These are phyloP conservation scores for Mycena metata DNA, from an alignment of 768 basidiomycete species.

Conservation along the genomic window DNA sequence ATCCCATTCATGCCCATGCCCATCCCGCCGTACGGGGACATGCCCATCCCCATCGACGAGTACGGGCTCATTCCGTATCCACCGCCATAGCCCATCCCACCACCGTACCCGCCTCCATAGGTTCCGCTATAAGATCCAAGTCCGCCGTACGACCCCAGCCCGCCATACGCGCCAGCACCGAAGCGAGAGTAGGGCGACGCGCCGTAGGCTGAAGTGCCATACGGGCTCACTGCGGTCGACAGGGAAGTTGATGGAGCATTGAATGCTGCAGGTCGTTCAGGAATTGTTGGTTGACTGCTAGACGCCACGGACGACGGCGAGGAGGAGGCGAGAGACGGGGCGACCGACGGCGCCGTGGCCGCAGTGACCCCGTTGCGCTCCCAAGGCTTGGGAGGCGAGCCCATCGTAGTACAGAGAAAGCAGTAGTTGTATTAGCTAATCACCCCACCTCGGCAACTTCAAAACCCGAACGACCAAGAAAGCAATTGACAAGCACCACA, in stretches of 20 bases:
- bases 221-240: conserved; percentile 54
- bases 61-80: conserved; percentile 41
- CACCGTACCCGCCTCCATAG: conserved; percentile 52
- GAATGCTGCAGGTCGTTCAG: conserved; percentile 74
- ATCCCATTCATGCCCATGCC: conserved; percentile 48
- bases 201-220: conserved; percentile 55
- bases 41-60: conserved; percentile 39
- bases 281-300: conserved; percentile 60
- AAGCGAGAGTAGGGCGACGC: conserved; percentile 60
- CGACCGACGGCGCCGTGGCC: conserved; percentile 47
- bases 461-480: background rate
- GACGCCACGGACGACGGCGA: conserved; percentile 47
- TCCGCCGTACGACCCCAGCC: conserved; percentile 23
- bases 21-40: conserved; percentile 42
- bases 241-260: conserved; percentile 41
- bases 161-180: conserved; percentile 59
- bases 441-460: background rate
- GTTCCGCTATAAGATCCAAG: conserved; percentile 47
- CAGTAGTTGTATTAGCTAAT: conserved; percentile 21
- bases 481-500: too few relatives aligned
- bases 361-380: conserved; percentile 69
- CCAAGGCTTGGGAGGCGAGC: conserved; percentile 93
- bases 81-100: conserved; percentile 46
- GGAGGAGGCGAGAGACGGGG: conserved; percentile 45
- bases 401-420: conserved; percentile 61